phyloP scores from a whole-genome alignment of 805 yeast species.

The Wickerhamomyces chaumierensis region DNA sequence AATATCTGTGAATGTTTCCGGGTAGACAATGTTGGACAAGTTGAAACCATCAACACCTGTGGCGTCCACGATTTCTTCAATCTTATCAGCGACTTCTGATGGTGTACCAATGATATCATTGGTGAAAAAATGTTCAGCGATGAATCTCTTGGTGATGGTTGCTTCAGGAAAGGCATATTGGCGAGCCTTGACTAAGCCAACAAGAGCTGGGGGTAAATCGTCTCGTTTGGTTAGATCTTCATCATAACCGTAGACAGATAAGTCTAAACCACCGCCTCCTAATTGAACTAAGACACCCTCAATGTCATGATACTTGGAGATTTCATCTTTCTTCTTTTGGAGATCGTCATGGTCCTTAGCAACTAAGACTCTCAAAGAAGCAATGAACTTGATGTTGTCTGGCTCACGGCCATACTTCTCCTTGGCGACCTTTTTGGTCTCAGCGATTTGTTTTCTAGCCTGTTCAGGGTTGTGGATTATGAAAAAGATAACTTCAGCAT shows the following conservation, averaged over 20 bases:
- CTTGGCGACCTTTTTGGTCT: constrained; percentile 24
- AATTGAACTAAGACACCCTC: constrained; percentile 34
- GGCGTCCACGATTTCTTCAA: constrained; percentile 28
- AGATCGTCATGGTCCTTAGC: constrained; percentile 35
- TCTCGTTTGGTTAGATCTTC: constrained; percentile 26
- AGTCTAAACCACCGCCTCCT: constrained; percentile 34
- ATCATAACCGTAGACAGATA: constrained; percentile 33
- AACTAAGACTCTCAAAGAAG: constrained; percentile 25
- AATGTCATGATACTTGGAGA: constrained; percentile 22
- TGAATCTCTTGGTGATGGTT: constrained; percentile 20
- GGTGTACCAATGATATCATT: constrained; percentile 23
- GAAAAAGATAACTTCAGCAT: constrained; percentile 31
- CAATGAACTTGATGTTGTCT: constrained; percentile 28
- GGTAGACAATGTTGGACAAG: constrained; percentile 25
- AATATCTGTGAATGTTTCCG: constrained; percentile 28
- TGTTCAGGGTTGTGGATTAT: constrained; percentile 23
- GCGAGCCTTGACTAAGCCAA: constrained; percentile 18
- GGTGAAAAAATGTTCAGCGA: constrained; percentile 15
- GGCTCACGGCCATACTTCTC: constrained; percentile 27
- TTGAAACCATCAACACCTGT: constrained; percentile 33
- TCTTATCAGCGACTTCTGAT: constrained; percentile 27
- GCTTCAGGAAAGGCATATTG: constrained; percentile 13
- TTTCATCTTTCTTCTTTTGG: constrained; percentile 23
- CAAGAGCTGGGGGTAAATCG: constrained; percentile 18
- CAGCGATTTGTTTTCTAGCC: constrained; percentile 21